Conservation (phyloP, 164 flowering plant genomes). For the Nymphaea colorata region DNA sequence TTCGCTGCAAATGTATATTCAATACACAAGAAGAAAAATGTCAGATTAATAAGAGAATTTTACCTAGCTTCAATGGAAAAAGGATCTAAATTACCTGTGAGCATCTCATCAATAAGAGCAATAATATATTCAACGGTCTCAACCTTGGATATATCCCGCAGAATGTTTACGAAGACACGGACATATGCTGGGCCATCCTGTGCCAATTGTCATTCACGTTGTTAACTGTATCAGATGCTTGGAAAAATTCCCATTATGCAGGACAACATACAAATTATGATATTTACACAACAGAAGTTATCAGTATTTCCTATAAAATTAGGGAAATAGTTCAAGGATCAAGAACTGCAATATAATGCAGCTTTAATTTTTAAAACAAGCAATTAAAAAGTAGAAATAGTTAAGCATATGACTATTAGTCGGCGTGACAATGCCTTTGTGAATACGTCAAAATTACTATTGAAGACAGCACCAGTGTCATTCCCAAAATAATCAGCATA, state of each 20-base stretch:
- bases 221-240: neutral
- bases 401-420: too few relatives aligned
- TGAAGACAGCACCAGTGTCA: too few relatives aligned
- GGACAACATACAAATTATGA: neutral
- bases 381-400: too few relatives aligned
- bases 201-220: conserved; percentile 6
- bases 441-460: too few relatives aligned
- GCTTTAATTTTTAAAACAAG: too few relatives aligned
- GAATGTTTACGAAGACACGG: conserved; percentile 69
- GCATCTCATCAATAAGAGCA: conserved; percentile 93
- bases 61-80: neutral
- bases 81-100: conserved; percentile 51
- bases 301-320: too few relatives aligned
- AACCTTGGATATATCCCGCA: conserved; percentile 76
- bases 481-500: too few relatives aligned
- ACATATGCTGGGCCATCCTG: conserved; percentile 97
- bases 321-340: too few relatives aligned
- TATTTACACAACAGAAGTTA: neutral
- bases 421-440: too few relatives aligned
- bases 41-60: neutral
- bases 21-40: neutral
- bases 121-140: conserved; percentile 95
- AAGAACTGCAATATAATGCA: too few relatives aligned
- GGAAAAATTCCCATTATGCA: neutral
- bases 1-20: conserved; percentile 47